These are phyloP conservation scores for Cinchona pubescens DNA, from an alignment of 257 asterid genomes.

Conservation along the genomic window DNA sequence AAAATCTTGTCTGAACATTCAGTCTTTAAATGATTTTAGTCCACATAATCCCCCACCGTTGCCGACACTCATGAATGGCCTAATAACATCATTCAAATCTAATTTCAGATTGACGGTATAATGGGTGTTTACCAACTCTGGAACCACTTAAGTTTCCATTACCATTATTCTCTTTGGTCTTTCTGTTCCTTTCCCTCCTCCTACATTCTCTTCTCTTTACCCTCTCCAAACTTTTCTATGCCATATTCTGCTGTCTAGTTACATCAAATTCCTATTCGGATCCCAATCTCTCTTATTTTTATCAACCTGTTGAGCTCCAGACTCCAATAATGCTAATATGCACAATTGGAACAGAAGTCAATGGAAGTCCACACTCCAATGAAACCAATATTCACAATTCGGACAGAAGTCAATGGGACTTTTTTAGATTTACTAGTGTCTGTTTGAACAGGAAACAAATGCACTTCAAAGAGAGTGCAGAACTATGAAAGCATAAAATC, in stretches of 20 bases:
- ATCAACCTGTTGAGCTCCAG: background rate
- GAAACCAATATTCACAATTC: no score
- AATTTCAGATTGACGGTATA: background rate
- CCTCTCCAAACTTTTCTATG: background rate
- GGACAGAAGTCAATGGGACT: background rate
- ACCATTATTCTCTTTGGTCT: background rate
- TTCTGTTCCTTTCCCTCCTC: background rate
- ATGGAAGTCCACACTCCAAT: no score
- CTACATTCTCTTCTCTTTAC: background rate
- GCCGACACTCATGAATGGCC: background rate
- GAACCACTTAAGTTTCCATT: background rate
- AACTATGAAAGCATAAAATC: background rate
- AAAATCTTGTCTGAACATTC: background rate
- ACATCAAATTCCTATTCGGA: background rate
- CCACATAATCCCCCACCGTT: background rate
- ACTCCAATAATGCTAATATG: background rate
- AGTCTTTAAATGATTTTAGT: background rate
- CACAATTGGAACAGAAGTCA: background rate
- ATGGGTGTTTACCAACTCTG: background rate
- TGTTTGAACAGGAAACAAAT: background rate
- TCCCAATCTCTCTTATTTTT: background rate
- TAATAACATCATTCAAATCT: background rate
- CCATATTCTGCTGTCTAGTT: background rate
- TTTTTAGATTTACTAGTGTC: background rate
- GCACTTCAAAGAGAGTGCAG: background rate